Percentiles rank a stretch among this genome's conserved stretches.
Evolutionary conservation across 192 early-diverging fungal genomes (phyloP).

Genomic region (Backusella sp.): DNA sequence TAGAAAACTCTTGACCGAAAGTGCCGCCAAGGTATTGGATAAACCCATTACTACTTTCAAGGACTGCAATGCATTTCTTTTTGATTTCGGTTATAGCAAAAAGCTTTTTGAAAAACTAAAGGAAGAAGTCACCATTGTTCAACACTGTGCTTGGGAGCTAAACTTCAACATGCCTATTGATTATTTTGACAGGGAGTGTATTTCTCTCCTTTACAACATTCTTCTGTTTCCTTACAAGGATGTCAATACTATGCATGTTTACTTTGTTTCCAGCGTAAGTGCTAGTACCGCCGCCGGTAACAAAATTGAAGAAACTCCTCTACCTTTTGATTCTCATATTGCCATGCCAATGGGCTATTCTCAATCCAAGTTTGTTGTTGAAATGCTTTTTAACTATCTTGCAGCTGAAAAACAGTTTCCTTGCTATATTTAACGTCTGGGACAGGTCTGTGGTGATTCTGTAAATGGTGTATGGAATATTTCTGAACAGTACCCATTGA

Average conservation of each 20-base stretch:
- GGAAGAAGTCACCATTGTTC: constrained; percentile 16
- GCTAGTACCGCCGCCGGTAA: constrained; percentile 10
- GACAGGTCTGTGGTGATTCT: constrained; percentile 15
- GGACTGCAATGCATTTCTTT: constrained; percentile 8
- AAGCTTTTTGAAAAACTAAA: not conserved
- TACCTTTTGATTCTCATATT: constrained; percentile 20
- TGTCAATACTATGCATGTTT: constrained; percentile 22
- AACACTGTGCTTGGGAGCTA: not conserved
- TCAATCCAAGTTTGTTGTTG: constrained; percentile 31
- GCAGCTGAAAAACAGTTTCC: constrained; percentile 21
- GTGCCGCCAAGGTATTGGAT: constrained; percentile 12
- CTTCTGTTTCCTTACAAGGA: constrained; percentile 20
- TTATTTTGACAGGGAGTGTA: constrained; percentile 26
- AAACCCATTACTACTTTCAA: not conserved
- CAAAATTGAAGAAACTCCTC: not conserved
- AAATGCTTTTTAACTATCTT: constrained; percentile 21
- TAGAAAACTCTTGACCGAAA: not conserved
- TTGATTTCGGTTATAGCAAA: constrained; percentile 25
- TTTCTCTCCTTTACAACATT: constrained; percentile 21
- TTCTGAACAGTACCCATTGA: constrained; percentile 19
- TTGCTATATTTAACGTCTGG: constrained; percentile 22
- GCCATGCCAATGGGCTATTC: constrained; percentile 30
- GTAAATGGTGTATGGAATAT: constrained; percentile 28
- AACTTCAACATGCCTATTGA: constrained; percentile 33
- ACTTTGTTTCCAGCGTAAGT: constrained; percentile 31